Conservation (phyloP, 1,284 basidiomycete genomes). For the Trichosporon inkin region DNA sequence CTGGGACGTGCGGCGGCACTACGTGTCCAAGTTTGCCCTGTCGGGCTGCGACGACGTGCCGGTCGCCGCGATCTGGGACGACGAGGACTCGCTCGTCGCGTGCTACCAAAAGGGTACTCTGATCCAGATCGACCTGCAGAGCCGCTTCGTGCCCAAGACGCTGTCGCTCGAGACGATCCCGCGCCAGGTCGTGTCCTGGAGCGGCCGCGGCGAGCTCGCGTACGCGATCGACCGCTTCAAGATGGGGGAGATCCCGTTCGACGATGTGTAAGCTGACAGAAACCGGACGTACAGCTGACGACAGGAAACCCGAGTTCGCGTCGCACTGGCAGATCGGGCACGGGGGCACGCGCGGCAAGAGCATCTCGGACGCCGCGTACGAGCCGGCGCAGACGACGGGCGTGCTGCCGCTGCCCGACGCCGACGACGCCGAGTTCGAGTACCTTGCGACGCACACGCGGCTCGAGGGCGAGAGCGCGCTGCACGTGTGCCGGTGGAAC, state of each 20-base stretch:
- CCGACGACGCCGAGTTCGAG: constrained; percentile 58
- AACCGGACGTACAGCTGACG: background rate
- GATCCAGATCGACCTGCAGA: constrained; percentile 65
- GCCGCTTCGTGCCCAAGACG: constrained; percentile 14
- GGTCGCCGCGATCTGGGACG: constrained; percentile 64
- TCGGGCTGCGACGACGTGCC: constrained; percentile 31
- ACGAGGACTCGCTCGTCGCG: constrained; percentile 69
- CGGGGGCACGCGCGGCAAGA: constrained; percentile 31
- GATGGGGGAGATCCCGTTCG: constrained; percentile 71
- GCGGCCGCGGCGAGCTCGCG: constrained; percentile 62
- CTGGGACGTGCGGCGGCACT: constrained; percentile 78
- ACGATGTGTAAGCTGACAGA: constrained; percentile 63
- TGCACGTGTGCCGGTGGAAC: constrained; percentile 53
- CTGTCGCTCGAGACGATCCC: constrained; percentile 65
- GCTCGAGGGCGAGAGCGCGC: constrained; percentile 58
- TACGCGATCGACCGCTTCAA: constrained; percentile 63
- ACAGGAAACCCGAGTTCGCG: constrained; percentile 57
- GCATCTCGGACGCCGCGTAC: constrained; percentile 44
- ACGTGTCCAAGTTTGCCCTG: constrained; percentile 77
- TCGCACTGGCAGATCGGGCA: constrained; percentile 45
- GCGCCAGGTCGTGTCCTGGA: constrained; percentile 66
- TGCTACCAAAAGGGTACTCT: constrained; percentile 73
- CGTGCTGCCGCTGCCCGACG: constrained; percentile 28
- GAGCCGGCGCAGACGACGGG: constrained; percentile 41
- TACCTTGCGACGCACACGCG: constrained; percentile 65